These are phyloP conservation scores for Ciborinia camelliae DNA, from an alignment of 2,329 filamentous ascomycete species.

Conservation along the genomic window DNA sequence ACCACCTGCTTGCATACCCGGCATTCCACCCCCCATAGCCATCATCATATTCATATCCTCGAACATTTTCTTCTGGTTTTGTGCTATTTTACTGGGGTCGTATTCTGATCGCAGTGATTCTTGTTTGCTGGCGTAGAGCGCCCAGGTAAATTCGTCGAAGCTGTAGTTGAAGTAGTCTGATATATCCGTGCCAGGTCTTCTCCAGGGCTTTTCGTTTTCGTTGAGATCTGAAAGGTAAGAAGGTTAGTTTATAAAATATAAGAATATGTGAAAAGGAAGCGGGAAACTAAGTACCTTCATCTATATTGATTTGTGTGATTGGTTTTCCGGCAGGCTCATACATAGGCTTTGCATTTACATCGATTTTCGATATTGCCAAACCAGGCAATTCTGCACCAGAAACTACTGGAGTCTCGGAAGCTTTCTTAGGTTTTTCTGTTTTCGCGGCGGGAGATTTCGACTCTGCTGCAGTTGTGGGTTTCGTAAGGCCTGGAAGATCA, in stretches of 20 bases:
- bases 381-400: slow-evolving; percentile 55
- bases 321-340: slow-evolving; percentile 80
- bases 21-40: slow-evolving; percentile 50
- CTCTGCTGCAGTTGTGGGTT: slow-evolving; percentile 50
- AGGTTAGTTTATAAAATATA: not conserved
- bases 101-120: slow-evolving; percentile 74
- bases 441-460: slow-evolving; percentile 46
- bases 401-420: slow-evolving; percentile 35
- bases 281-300: slow-evolving; percentile 49
- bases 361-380: slow-evolving; percentile 75
- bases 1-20: slow-evolving; percentile 40
- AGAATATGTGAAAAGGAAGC: not conserved
- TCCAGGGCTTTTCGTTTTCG: slow-evolving; percentile 90
- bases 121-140: slow-evolving; percentile 87
- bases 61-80: slow-evolving; percentile 75
- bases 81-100: slow-evolving; percentile 59
- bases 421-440: slow-evolving; percentile 45
- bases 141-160: slow-evolving; percentile 98
- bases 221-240: slow-evolving; percentile 52
- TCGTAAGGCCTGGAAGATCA: slow-evolving; percentile 27
- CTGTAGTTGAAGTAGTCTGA: slow-evolving; percentile 99
- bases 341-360: slow-evolving; percentile 77
- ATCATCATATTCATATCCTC: slow-evolving; percentile 70
- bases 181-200: slow-evolving; percentile 87
- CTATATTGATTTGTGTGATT: slow-evolving; percentile 71